phyloP scores from a whole-genome alignment of 2,329 filamentous ascomycete genomes.

The Aspergillus spinulosporus region DNA sequence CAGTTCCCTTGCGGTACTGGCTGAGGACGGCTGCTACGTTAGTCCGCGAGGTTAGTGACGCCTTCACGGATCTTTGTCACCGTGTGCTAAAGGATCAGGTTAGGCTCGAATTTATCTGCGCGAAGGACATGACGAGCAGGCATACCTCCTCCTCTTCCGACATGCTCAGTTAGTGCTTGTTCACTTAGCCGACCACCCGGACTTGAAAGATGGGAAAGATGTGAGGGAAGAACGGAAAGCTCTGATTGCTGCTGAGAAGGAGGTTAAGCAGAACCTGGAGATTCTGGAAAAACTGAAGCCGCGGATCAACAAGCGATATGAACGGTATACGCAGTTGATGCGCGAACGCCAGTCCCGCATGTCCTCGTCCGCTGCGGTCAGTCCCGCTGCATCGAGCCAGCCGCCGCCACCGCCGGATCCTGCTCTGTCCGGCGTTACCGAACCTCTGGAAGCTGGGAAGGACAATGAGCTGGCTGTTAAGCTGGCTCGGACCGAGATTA shows the following conservation, averaged over 20 bases:
- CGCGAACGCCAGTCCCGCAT: constrained; percentile 48
- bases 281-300: constrained; percentile 79
- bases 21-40: constrained; percentile 76
- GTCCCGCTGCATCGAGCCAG: constrained; percentile 16
- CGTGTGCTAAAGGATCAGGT: neutral
- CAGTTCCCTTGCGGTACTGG: constrained; percentile 78
- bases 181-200: constrained; percentile 72
- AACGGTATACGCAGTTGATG: constrained; percentile 62
- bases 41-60: constrained; percentile 68
- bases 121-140: constrained; percentile 82
- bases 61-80: neutral
- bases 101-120: constrained; percentile 81
- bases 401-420: constrained; percentile 51
- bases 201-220: constrained; percentile 65
- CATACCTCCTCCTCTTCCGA: constrained; percentile 87
- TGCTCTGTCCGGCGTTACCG: constrained; percentile 58
- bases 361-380: constrained; percentile 28
- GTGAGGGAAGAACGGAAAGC: constrained; percentile 55
- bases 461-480: constrained; percentile 75
- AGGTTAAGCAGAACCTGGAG: constrained; percentile 64
- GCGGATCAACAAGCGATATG: constrained; percentile 68
- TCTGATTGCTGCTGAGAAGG: constrained; percentile 58
- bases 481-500: constrained; percentile 71
- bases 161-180: constrained; percentile 83
- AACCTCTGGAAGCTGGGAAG: constrained; percentile 67